Base-by-base conservation (phyloP, 2,329 filamentous ascomycete species). In the Penicillium expansum region DNA sequence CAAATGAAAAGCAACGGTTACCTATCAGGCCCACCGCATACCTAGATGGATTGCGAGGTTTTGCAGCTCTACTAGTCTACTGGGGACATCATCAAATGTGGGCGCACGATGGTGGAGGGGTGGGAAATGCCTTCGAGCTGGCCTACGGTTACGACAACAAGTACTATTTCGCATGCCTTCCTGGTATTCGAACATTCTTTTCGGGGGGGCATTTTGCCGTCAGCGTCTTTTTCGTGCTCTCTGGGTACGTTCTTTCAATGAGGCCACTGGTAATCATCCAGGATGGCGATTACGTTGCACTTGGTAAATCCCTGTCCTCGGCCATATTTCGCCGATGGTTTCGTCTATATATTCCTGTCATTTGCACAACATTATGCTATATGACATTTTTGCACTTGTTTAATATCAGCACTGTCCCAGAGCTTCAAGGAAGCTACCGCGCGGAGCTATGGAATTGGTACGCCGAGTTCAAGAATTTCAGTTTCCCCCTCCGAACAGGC, bases 1-100 rank as follows among this genome's bases (percentile, higher is more conserved):
- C n/a, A 29, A 45, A 49, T 41, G 37, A 43, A 51, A 51, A 51
- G 27, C 48, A 51, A 51, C n/a, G 37, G 14, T 8, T 14, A 51
- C 14, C 4, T 29, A 27, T 20, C 18, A 74, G 81, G 7, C 74
- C 76, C 18, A 86, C 84, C 5, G 83, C 84, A n/a, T 86, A 83
- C 62, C 77, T 86, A 20, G 86, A 89, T 62, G 86, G 86, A 14
- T 74, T 89, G 14, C 76, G 87, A 66, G 86, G 87, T 4, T 87
- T 89, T 59, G 86, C 86, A 5, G 85, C 86, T 3, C 78, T 89
- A 30, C 68, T 88, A 29, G 86, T 89, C 14, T 89, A 88, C 69
- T 77, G 81, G 62, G 83, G 86, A 52, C 84, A 87, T 69, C 80
- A 87, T 67, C 72, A 82, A 62, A 69, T 84, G 5, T 86, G 83